phyloP scores from a whole-genome alignment of 2,329 filamentous ascomycete genomes.

The Hortaea werneckii region DNA sequence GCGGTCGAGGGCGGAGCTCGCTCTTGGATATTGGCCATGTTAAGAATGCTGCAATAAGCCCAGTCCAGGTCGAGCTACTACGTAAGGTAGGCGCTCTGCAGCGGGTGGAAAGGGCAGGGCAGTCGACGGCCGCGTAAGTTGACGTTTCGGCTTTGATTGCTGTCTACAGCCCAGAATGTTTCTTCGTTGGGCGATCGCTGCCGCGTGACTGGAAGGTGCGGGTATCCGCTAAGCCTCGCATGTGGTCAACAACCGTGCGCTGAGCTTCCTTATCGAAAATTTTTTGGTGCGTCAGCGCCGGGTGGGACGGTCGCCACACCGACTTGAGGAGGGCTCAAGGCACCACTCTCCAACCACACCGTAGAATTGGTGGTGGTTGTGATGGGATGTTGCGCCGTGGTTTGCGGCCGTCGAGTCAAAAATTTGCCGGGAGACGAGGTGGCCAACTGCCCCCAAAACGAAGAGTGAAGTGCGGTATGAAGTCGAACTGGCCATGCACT shows the following conservation, averaged over 20 bases:
- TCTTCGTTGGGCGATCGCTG: not conserved
- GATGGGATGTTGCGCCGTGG: too few relatives aligned
- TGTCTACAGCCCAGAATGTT: not conserved
- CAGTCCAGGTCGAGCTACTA: not conserved
- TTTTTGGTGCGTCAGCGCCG: not conserved
- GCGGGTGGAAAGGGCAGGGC: too few relatives aligned
- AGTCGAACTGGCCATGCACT: not conserved
- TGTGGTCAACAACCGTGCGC: too few relatives aligned
- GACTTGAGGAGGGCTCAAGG: not conserved
- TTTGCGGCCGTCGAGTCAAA: not conserved
- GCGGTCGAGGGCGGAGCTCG: slow-evolving; percentile 40
- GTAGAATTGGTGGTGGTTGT: too few relatives aligned
- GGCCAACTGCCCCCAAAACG: not conserved
- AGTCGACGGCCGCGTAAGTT: not conserved
- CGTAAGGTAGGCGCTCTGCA: too few relatives aligned
- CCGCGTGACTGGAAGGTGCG: not conserved
- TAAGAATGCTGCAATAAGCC: not conserved
- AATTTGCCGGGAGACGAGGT: not conserved
- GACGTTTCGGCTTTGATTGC: not conserved
- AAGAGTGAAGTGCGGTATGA: not conserved
- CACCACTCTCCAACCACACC: too few relatives aligned
- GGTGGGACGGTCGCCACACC: not conserved
- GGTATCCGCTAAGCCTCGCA: not conserved
- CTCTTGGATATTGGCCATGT: slow-evolving; percentile 9
- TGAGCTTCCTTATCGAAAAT: too few relatives aligned